Conservation (phyloP, 1,284 basidiomycete genomes). For the Ceratobasidium sp. region DNA sequence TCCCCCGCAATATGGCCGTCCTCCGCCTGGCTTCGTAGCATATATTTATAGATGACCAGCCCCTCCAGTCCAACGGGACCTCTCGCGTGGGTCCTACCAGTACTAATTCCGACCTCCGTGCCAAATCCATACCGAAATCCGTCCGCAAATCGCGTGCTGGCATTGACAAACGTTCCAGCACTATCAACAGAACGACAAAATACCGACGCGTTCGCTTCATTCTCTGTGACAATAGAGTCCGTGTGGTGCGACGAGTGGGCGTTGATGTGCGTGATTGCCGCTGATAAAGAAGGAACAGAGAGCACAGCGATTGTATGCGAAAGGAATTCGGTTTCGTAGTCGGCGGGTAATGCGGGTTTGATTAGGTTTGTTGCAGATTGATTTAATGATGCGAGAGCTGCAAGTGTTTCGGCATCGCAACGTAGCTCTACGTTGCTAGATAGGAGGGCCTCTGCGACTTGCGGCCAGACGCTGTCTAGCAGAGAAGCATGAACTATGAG, state of each 20-base stretch:
- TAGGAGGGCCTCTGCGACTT: conserved; percentile 79
- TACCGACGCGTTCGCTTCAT: conserved; percentile 67
- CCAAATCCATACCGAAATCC: conserved; percentile 98
- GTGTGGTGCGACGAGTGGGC: conserved; percentile 95
- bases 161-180: conserved; percentile 94
- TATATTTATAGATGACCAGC: conserved; percentile 94
- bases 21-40: conserved; percentile 76
- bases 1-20: conserved; percentile 84
- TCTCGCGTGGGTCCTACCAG: conserved; percentile 94
- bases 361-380: conserved; percentile 57
- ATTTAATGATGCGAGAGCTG: conserved; percentile 53
- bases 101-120: conserved; percentile 97
- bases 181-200: conserved; percentile 92
- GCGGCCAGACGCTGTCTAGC: conserved; percentile 79
- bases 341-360: conserved; percentile 62
- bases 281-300: conserved; percentile 72
- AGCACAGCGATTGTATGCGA: conserved; percentile 84
- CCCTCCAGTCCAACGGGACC: conserved; percentile 98
- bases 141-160: conserved; percentile 95
- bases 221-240: conserved; percentile 92
- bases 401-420: conserved; percentile 76
- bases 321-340: conserved; percentile 91
- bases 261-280: conserved; percentile 92
- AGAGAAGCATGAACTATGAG: conserved; percentile 84
- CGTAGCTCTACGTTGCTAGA: conserved; percentile 77